phyloP scores from a whole-genome alignment of 2,329 filamentous ascomycete genomes.

The Aspergillus sp. region DNA sequence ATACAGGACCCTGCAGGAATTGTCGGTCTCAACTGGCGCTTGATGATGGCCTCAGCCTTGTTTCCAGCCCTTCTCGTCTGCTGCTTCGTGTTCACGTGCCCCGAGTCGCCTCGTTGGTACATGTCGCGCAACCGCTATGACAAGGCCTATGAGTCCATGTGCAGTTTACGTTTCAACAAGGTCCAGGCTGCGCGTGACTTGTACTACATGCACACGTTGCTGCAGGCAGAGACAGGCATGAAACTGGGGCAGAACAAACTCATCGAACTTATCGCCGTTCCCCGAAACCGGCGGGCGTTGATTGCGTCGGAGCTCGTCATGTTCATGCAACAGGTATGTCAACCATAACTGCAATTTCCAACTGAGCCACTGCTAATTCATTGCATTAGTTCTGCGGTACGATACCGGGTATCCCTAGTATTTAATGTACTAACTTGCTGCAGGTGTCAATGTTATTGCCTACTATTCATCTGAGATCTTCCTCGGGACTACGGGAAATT shows the following conservation, averaged over 20 bases:
- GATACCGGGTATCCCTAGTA: background rate
- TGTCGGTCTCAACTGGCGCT: slow-evolving; percentile 64
- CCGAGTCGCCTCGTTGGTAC: slow-evolving; percentile 54
- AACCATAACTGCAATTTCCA: no score
- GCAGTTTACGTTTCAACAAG: slow-evolving; percentile 46
- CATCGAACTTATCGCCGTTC: slow-evolving; percentile 61
- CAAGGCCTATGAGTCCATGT: slow-evolving; percentile 47
- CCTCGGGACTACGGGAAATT: slow-evolving; percentile 43
- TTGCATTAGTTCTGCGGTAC: slow-evolving; percentile 44
- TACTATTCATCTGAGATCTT: slow-evolving; percentile 66
- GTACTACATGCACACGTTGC: slow-evolving; percentile 54
- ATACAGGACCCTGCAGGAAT: slow-evolving; percentile 56
- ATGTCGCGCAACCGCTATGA: slow-evolving; percentile 47
- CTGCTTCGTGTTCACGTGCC: slow-evolving; percentile 64
- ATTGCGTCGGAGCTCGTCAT: slow-evolving; percentile 64
- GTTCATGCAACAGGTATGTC: slow-evolving; percentile 64
- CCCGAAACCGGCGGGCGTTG: slow-evolving; percentile 64
- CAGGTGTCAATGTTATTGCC: slow-evolving; percentile 55
- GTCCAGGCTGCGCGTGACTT: slow-evolving; percentile 49
- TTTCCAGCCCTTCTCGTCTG: slow-evolving; percentile 62
- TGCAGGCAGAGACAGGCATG: slow-evolving; percentile 62
- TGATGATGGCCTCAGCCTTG: slow-evolving; percentile 70
- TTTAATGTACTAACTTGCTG: background rate
- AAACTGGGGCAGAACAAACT: slow-evolving; percentile 53
- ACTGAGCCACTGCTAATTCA: background rate